Base-by-base conservation (phyloP, 805 yeast genomes). In the Pichia ethanolica region DNA sequence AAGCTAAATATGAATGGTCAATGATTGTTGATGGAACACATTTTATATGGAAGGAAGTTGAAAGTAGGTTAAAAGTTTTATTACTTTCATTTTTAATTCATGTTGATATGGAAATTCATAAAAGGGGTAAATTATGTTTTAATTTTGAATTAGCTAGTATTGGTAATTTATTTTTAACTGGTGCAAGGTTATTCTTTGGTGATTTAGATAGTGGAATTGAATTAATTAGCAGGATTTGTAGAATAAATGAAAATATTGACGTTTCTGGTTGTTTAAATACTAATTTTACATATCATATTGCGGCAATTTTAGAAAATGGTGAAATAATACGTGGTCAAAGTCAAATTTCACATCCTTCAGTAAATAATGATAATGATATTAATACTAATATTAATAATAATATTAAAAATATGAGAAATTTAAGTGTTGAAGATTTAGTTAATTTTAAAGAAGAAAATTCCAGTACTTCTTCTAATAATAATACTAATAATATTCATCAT, bases 321-420 rank as follows among this genome's bases (percentile, higher is more conserved):
- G 71, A 75, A 5, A 71, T 84, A 2, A 82, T 90, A 35, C 84
- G 90, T 0, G 98, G 98, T 11, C 98, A 90, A 64, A 83, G 91
- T 4, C 96, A 89, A 61, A 90, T 90, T 10, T 88, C 96, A 1
- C 98, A 90, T 66, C 98, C 98, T 53, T 59, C n/a, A 13, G 35
- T 33, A 5, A 39, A 5, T 25, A 28, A 25, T 28, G 26, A 28
- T 28, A 26, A 28, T 5, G 26, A 6, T 10, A 37, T 5, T 28
- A 33, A 12, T 34, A 10, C 5, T 34, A 34, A 13, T 5, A 34
- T 8, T 13, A 34, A 34, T 4, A 34, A 34, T 34, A 11, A 34
- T 34, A 34, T 8, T 34, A 34, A 34, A 8, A 34, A 12, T 34
- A 34, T 20, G 20, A 20, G 20, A 20, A 20, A 20, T 20, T 20